Conservation (phyloP, 2,329 filamentous ascomycete genomes). For the Verticillium dahliae region DNA sequence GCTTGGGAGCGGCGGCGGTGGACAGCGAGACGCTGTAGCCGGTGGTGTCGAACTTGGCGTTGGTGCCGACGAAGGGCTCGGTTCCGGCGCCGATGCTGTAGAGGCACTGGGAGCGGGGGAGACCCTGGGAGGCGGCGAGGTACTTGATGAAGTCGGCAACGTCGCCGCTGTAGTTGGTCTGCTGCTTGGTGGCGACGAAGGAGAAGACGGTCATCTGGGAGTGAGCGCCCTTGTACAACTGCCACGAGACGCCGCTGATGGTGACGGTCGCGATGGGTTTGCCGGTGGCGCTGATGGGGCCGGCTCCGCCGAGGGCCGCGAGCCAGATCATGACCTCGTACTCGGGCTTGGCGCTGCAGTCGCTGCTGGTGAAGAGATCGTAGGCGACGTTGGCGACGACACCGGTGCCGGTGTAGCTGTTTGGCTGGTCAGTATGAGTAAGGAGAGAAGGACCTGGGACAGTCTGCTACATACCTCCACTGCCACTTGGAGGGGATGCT, state of each 20-base stretch:
- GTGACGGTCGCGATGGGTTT: conserved; percentile 45
- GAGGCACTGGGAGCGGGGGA: conserved; percentile 43
- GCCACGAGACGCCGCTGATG: conserved; percentile 44
- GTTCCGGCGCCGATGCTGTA: conserved; percentile 47
- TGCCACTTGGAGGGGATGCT: conserved; percentile 23
- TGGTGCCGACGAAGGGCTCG: conserved; percentile 46
- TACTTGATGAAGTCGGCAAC: conserved; percentile 49
- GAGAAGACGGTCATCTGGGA: conserved; percentile 52
- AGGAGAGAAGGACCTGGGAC: not conserved
- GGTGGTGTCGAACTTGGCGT: conserved; percentile 19
- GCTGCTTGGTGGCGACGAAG: conserved; percentile 30
- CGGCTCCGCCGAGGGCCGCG: conserved; percentile 13
- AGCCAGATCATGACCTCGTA: conserved; percentile 29
- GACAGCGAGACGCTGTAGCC: conserved; percentile 5
- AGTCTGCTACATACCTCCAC: not conserved
- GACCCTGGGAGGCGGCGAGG: conserved; percentile 36
- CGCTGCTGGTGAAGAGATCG: conserved; percentile 47
- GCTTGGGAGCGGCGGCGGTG: not conserved
- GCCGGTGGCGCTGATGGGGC: conserved; percentile 33
- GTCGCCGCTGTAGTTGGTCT: conserved; percentile 47
- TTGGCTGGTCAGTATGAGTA: not conserved
- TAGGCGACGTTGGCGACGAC: conserved; percentile 52
- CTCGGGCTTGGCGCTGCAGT: conserved; percentile 35
- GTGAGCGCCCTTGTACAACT: conserved; percentile 51
- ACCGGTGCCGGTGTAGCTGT: conserved; percentile 35